phyloP scores from a whole-genome alignment of 1,139 yeast genomes.

The Yamadazyma pseudoaaseri region DNA sequence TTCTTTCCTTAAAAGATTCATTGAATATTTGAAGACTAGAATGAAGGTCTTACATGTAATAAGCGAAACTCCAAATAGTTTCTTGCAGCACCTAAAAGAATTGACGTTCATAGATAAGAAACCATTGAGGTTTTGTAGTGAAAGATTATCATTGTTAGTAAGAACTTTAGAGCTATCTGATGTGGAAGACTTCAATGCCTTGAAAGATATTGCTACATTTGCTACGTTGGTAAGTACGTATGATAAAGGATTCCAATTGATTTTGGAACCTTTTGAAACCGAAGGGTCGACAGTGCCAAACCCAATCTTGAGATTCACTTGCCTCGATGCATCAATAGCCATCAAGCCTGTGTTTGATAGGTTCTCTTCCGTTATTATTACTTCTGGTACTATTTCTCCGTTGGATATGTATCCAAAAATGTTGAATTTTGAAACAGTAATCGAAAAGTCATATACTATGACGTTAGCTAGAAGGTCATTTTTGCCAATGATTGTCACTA shows the following conservation, averaged over 20 bases:
- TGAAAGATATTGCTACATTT: slow-evolving; percentile 94
- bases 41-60: slow-evolving; percentile 97
- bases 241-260: slow-evolving; percentile 87
- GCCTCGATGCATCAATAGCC: slow-evolving; percentile 97
- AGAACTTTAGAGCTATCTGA: slow-evolving; percentile 85
- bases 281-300: slow-evolving; percentile 98
- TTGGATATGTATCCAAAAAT: slow-evolving; percentile 98
- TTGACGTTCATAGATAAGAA: slow-evolving; percentile 88
- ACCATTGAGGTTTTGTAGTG: slow-evolving; percentile 90
- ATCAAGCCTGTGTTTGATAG: slow-evolving; percentile 95
- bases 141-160: slow-evolving; percentile 81
- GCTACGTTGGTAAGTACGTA: slow-evolving; percentile 95
- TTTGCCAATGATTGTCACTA: slow-evolving; percentile 92
- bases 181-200: slow-evolving; percentile 87
- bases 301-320: slow-evolving; percentile 91
- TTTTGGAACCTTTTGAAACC: slow-evolving; percentile 93
- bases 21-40: slow-evolving; percentile 92
- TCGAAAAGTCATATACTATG: slow-evolving; percentile 95
- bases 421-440: slow-evolving; percentile 91
- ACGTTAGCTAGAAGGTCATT: slow-evolving; percentile 90
- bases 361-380: slow-evolving; percentile 90
- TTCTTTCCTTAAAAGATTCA: slow-evolving; percentile 85
- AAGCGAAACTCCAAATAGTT: slow-evolving; percentile 93
- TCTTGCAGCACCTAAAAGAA: slow-evolving; percentile 88
- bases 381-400: slow-evolving; percentile 98